A percentile compares a stretch with the other conserved stretches of the same genome.
Conservation (phyloP, 106 monocot genomes). For the Acanthochlamys bracteata region DNA sequence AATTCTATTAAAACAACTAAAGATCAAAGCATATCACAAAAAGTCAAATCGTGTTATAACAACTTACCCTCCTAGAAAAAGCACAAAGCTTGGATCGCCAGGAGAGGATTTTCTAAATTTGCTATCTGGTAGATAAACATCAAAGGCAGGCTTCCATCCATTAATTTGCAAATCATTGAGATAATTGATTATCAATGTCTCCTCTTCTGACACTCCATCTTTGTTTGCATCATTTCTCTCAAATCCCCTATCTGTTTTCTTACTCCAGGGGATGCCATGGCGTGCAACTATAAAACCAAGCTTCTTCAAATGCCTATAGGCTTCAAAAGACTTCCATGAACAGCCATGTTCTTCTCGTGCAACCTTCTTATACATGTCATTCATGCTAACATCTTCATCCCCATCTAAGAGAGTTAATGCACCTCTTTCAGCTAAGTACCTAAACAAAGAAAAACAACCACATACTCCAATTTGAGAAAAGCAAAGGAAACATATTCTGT, state of each 20-base stretch:
- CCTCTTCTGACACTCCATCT: slow-evolving; percentile 1
- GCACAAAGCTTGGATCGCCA: slow-evolving; percentile 51
- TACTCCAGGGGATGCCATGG: slow-evolving; percentile 61
- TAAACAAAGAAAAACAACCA: slow-evolving; percentile 10
- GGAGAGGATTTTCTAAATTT: slow-evolving; percentile 77
- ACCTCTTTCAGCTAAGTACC: slow-evolving; percentile 80
- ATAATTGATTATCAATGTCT: slow-evolving; percentile 11
- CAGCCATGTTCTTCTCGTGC: slow-evolving; percentile 42
- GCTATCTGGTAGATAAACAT: slow-evolving; percentile 83
- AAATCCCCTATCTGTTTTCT: slow-evolving; percentile 42
- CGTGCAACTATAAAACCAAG: slow-evolving; percentile 80
- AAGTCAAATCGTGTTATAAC: too few species aligned
- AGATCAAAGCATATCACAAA: too few species aligned
- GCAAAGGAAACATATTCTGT: not conserved
- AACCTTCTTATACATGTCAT: slow-evolving; percentile 57
- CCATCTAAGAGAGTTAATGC: slow-evolving; percentile 47
- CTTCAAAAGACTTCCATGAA: slow-evolving; percentile 56
- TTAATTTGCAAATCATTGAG: slow-evolving; percentile 38
- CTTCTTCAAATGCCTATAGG: slow-evolving; percentile 70
- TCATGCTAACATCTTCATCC: slow-evolving; percentile 24
- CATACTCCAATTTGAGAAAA: not conserved
- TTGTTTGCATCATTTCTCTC: slow-evolving; percentile 4
- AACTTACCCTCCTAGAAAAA: slow-evolving; percentile 55
- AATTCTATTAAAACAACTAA: too few species aligned
- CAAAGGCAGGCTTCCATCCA: slow-evolving; percentile 42